Base-by-base conservation (phyloP, 768 basidiomycete genomes). In the Boletus speciosus region DNA sequence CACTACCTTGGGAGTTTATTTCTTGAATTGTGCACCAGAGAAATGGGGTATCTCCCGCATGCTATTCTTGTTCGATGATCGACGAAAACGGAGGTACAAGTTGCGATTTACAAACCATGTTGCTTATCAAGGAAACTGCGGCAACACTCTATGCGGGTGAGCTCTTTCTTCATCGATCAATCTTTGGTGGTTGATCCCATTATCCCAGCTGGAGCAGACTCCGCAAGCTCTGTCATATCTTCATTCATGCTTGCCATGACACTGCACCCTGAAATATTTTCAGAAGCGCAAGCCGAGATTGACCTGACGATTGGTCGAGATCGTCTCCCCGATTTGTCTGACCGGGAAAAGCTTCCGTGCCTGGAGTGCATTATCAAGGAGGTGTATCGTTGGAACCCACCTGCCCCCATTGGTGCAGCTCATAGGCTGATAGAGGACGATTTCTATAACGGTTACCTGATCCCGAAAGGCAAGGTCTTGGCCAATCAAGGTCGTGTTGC, bases 271-370 rank as follows among this genome's bases (percentile, higher is more conserved):
- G 49, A 51, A 31, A 35, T 51, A 29, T 51, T 51, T 51, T 34
- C 12, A 6, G 31, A 51, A 35, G 50, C 50, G 5, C 41, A 35
- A 36, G 34, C 41, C 16, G 50, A 51, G 40, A 51, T 51, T 3
- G 50, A 51, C 29, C 4, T 6, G 7, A n/a, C 36, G 25, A 34
- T 51, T 4, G 50, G 50, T 25, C 50, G 41, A 14, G 50, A 51
- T 2, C 40, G 50, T 10, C 40, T 51, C 19, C 50, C 50, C 5
- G 50, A 51, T 43, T 1, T 51, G 27, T 51, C 50, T 16, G 77
- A 65, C 50, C 54, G 78, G 39, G 71, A 74, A 25, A 76, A 80
- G 60, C 71, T 77, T 40, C 74, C 76, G 12, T 74, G 67, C 56
- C 60, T 78, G 9, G 71, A 73, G 27, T 58, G 59, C 11, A 31